A percentile compares a stretch with the other conserved stretches of the same genome.
Conservation (phyloP, 2,329 filamentous ascomycete species). For the Aspergillus cejpii region DNA sequence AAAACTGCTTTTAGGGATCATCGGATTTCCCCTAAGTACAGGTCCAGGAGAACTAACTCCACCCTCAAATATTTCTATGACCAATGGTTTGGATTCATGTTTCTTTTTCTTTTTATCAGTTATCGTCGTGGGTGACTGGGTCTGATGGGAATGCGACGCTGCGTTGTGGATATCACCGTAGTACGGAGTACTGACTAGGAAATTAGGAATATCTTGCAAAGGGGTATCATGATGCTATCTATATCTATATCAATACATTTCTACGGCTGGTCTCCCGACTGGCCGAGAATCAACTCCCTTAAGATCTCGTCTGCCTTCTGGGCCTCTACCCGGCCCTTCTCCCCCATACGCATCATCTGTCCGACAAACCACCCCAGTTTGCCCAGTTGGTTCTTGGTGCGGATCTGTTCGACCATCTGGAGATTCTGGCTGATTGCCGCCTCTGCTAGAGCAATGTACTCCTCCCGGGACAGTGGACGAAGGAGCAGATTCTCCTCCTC, state of each 20-base stretch:
- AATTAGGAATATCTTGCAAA: too few species aligned
- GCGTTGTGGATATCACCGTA: not conserved
- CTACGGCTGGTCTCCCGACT: slow-evolving; percentile 6
- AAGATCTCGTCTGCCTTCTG: slow-evolving; percentile 52
- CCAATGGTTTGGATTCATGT: slow-evolving; percentile 12
- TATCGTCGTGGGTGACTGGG: not conserved
- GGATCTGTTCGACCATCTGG: slow-evolving; percentile 54
- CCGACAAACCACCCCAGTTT: slow-evolving; percentile 64
- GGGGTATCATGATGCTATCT: slow-evolving; percentile 9
- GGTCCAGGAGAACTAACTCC: slow-evolving; percentile 38
- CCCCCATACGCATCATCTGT: slow-evolving; percentile 58
- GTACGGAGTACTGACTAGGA: too few species aligned
- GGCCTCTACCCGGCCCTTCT: slow-evolving; percentile 57
- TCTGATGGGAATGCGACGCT: not conserved
- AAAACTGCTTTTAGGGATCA: slow-evolving; percentile 45
- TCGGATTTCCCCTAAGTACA: slow-evolving; percentile 45
- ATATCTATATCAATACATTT: too few species aligned
- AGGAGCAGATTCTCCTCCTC: slow-evolving; percentile 52
- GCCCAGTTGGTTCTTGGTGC: slow-evolving; percentile 53
- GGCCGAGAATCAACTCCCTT: slow-evolving; percentile 41
- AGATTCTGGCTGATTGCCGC: slow-evolving; percentile 50
- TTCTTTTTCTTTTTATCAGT: not conserved
- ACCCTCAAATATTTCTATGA: slow-evolving; percentile 22
- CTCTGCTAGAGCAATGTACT: slow-evolving; percentile 52
- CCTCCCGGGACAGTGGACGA: slow-evolving; percentile 48